Evolutionary conservation across 495 filamentous ascomycete genomes (phyloP).

Genomic region (Lepidopterella palustris): DNA sequence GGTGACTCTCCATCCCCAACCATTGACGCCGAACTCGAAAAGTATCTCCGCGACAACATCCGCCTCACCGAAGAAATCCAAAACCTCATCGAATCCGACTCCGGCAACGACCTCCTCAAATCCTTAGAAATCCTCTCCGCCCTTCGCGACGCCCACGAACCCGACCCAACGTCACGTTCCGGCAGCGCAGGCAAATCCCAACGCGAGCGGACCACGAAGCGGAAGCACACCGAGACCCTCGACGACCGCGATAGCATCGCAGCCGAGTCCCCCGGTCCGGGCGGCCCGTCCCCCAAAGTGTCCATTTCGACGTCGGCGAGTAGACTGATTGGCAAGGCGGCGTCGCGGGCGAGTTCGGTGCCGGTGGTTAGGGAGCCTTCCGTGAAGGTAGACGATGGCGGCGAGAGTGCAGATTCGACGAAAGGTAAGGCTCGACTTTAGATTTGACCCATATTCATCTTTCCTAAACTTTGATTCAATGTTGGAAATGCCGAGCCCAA

Average conservation of each 20-base stretch:
- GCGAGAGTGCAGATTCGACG: constrained; percentile 2
- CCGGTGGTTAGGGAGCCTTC: constrained; percentile 34
- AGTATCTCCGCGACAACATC: constrained; percentile 56
- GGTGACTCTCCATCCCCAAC: constrained; percentile 21
- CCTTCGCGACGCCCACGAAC: constrained; percentile 51
- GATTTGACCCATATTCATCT: background rate
- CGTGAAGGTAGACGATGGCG: constrained; percentile 33
- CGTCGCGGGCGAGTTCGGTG: constrained; percentile 40
- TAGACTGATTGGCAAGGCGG: constrained; percentile 45
- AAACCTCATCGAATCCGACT: constrained; percentile 48
- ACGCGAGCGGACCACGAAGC: constrained; percentile 53
- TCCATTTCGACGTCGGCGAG: constrained; percentile 9
- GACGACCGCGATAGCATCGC: constrained; percentile 30
- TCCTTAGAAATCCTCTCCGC: constrained; percentile 56
- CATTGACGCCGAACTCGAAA: constrained; percentile 45
- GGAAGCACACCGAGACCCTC: constrained; percentile 41
- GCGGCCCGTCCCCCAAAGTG: constrained; percentile 26
- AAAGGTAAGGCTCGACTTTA: constrained; percentile 5
- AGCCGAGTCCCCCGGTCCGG: constrained; percentile 18
- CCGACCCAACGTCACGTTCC: constrained; percentile 45
- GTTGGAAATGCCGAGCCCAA: too few species aligned
- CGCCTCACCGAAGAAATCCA: constrained; percentile 58
- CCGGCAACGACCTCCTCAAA: constrained; percentile 49
- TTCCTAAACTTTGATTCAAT: background rate
- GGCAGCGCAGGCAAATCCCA: constrained; percentile 37